A percentile compares a stretch with the other conserved stretches of the same genome.
Evolutionary conservation across 2,329 filamentous ascomycete genomes (phyloP).

Genomic region (Colletotrichum navitas): DNA sequence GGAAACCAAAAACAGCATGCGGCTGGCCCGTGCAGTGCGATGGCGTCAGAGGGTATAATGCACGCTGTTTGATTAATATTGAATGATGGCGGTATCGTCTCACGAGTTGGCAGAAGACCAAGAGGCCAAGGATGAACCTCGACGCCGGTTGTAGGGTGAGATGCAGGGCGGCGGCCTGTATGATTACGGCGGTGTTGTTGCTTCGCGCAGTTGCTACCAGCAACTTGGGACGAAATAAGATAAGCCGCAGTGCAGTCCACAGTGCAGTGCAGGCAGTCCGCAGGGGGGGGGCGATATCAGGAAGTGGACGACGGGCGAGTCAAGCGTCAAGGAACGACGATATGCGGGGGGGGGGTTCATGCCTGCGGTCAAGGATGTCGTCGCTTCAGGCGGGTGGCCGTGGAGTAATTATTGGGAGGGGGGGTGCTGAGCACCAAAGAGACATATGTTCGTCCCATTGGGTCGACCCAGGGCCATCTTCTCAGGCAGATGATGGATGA

Average conservation of each 20-base stretch:
- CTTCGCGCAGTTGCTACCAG: not conserved
- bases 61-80: conserved; percentile 26
- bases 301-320: conserved; percentile 26
- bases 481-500: not conserved
- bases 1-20: not conserved
- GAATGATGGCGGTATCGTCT: conserved; percentile 32
- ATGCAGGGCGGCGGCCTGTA: not conserved
- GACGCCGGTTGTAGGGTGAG: conserved; percentile 15
- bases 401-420: conserved; percentile 1
- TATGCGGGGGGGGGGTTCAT: conserved; percentile 9
- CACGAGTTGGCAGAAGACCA: conserved; percentile 32
- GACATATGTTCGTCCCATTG: conserved; percentile 12
- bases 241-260: conserved; percentile 8
- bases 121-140: conserved; percentile 37
- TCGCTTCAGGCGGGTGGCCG: conserved; percentile 39
- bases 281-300: conserved; percentile 2
- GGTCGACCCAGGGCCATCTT: not conserved
- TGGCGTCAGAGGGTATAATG: conserved; percentile 36
- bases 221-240: conserved; percentile 28
- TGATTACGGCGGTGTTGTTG: not conserved
- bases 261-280: no score
- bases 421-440: not conserved
- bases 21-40: conserved; percentile 31
- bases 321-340: conserved; percentile 11
- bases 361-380: not conserved